phyloP scores from a whole-genome alignment of 768 basidiomycete genomes.

The Suillus placidus region DNA sequence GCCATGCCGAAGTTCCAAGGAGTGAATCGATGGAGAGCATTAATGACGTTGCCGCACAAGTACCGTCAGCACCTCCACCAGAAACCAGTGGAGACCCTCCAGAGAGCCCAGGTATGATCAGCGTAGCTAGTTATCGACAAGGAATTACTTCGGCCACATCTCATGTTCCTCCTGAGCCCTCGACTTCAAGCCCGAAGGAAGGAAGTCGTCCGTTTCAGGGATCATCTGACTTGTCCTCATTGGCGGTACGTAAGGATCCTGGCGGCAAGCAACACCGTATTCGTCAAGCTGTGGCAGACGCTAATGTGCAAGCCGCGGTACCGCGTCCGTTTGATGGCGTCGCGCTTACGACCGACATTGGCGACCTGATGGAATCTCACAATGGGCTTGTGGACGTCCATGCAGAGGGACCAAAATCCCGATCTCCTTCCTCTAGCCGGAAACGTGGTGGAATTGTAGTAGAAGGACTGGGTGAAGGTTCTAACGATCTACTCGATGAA shows the following conservation, averaged over 20 bases:
- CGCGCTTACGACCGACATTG: neutral
- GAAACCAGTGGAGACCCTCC: constrained; percentile 41
- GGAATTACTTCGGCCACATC: neutral
- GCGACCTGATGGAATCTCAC: neutral
- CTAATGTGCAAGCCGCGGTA: neutral
- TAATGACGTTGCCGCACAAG: neutral
- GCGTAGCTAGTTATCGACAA: neutral
- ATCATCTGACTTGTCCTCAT: neutral
- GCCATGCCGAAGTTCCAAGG: constrained; percentile 1
- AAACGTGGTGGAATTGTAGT: neutral
- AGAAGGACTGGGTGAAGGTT: neutral
- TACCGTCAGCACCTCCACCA: constrained; percentile 15
- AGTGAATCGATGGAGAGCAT: constrained; percentile 1
- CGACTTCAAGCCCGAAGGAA: neutral
- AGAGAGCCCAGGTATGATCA: constrained; percentile 21
- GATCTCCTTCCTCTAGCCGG: neutral
- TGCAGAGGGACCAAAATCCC: neutral
- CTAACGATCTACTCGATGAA: neutral
- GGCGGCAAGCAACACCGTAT: neutral
- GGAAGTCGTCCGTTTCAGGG: neutral
- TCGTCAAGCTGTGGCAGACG: neutral
- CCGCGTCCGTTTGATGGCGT: neutral
- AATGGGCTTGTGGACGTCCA: neutral
- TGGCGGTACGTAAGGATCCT: neutral
- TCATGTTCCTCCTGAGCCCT: neutral